Base-by-base conservation (phyloP, 306 rosid genomes). In the Morella rubra region DNA sequence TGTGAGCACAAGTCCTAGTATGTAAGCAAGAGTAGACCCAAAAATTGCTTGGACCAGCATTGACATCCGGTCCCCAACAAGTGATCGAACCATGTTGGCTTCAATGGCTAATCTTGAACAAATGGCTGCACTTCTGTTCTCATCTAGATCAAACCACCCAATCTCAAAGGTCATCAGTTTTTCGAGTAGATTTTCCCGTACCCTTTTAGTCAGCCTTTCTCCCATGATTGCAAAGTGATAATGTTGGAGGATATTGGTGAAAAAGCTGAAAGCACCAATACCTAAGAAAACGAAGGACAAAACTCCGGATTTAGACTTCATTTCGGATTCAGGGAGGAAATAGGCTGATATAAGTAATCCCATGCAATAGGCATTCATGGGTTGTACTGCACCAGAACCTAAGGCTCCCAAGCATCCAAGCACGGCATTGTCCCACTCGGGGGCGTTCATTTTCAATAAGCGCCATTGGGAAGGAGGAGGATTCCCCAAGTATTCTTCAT, bases 121-220 rank as follows among this genome's bases (percentile, higher is more conserved):
- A 60, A 91, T 86, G 73, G 95, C 92, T 75, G 98, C 98, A 79
- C 97, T 90, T 52, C 90, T 89, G 85, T 91, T 90, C 65, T 94
- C 97, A 44, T 91, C 98, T 69, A 85, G 64, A 82, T 91, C 98
- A 83, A 81, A 94, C 94, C 96, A 94, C 64, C 98, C 95, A 49
- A 94, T 84, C 88, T 90, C 97, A 64, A 90, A 94, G 49, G 91
- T 90, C 91, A 90, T 68, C 79, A 94, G 58, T 51, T 87, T 91
- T 74, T 72, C 90, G 6, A 90, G 89, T 32, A 91, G 72, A 64
- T 87, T 86, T 87, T 94, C 93, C n/a, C 96, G 73, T 13, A 89
- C 86, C 79, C 97, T 87, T 76, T 89, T 91, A 0, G 94, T 94
- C 81, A 94, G 69, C 79, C 86, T 90, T 52, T 91, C 97, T 70